phyloP scores from a whole-genome alignment of 169 alveolate species.

The Plasmodium sp. region DNA sequence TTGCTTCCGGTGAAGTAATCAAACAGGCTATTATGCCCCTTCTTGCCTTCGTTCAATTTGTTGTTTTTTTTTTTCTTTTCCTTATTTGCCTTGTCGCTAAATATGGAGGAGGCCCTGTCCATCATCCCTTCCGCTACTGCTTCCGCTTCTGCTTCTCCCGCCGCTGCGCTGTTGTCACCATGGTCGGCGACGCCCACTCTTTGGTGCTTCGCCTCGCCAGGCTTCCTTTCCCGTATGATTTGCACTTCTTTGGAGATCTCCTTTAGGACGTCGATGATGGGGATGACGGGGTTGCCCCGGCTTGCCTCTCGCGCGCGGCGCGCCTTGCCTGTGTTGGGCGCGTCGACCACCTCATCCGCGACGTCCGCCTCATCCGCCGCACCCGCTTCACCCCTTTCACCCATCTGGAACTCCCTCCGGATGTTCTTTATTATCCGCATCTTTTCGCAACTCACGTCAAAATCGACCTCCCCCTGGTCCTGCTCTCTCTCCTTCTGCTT shows the following conservation, averaged over 20 bases:
- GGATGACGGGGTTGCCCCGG: not conserved
- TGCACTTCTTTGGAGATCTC: not conserved
- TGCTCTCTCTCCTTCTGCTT: not conserved
- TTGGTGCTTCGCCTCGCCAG: not conserved
- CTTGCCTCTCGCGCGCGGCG: not conserved
- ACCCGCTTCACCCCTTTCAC: not conserved
- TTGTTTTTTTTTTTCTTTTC: conserved; percentile 4
- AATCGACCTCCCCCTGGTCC: not conserved
- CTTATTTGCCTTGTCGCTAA: not conserved
- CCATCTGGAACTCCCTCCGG: not conserved
- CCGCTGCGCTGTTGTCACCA: not conserved
- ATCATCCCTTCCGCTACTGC: not conserved
- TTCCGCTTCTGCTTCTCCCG: not conserved
- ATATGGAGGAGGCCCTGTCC: not conserved
- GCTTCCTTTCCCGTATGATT: not conserved
- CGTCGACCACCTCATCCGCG: not conserved
- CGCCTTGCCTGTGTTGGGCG: not conserved
- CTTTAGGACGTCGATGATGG: conserved; percentile 4
- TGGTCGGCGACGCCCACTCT: not conserved
- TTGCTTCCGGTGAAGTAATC: conserved; percentile 19
- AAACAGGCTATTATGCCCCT: conserved; percentile 9
- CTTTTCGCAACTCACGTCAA: not conserved
- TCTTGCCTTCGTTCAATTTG: not conserved
- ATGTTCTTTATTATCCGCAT: conserved; percentile 10
- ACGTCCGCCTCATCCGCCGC: not conserved